Evolutionary conservation across 257 asterid genomes (phyloP).

Genomic region (Solanum appendiculatum): DNA sequence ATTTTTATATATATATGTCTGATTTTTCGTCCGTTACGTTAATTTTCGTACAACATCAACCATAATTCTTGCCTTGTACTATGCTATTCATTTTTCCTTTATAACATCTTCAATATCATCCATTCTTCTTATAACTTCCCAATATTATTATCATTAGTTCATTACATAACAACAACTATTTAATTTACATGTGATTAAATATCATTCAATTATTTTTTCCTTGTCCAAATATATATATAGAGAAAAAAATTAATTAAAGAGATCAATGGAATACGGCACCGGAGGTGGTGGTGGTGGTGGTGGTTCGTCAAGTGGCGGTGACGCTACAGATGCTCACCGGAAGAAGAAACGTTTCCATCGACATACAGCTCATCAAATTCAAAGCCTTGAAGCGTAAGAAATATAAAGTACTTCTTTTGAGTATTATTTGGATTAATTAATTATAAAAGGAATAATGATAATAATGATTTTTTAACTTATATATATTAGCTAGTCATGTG

Average conservation of each 20-base stretch:
- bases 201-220: neutral
- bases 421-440: neutral
- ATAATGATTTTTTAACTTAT: neutral
- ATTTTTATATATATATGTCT: neutral
- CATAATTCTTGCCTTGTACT: neutral
- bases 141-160: neutral
- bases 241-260: neutral
- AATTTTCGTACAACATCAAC: conserved; percentile 22
- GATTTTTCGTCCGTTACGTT: conserved; percentile 30
- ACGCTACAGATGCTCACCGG: conserved; percentile 42
- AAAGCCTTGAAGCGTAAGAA: conserved; percentile 72
- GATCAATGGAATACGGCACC: conserved; percentile 59
- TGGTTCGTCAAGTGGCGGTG: conserved; percentile 32
- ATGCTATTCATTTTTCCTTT: neutral
- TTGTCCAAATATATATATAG: neutral
- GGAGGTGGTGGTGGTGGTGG: conserved; percentile 37
- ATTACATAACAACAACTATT: neutral
- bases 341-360: conserved; percentile 79
- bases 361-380: conserved; percentile 90
- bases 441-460: neutral
- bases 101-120: neutral
- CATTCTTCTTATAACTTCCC: neutral
- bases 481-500: neutral
- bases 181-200: neutral
- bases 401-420: neutral